Conservation (phyloP, 139 green algal genomes). For the Closterium sp. region DNA sequence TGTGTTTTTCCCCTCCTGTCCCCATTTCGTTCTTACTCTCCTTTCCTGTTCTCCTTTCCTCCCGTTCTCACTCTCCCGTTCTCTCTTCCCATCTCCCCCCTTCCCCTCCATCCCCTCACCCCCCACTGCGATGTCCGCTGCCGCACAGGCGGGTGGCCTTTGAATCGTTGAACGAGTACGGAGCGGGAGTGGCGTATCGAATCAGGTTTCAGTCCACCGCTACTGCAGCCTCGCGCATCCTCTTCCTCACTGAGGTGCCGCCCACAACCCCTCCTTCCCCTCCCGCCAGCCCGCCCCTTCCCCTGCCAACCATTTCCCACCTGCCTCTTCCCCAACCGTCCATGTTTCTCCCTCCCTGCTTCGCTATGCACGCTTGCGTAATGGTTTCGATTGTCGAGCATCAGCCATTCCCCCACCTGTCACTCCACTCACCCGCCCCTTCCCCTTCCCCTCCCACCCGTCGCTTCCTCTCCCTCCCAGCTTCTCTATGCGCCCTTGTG, state of each 20-base stretch:
- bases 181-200: slow-evolving; percentile 20
- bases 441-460: too few relatives aligned
- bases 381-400: too few relatives aligned
- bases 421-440: too few relatives aligned
- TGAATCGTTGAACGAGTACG: slow-evolving; percentile 37
- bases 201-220: slow-evolving; percentile 41
- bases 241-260: slow-evolving; percentile 48
- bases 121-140: not conserved
- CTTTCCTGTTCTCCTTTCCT: not conserved
- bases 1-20: too few relatives aligned
- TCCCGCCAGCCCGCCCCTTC: too few relatives aligned
- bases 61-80: not conserved
- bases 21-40: too few relatives aligned
- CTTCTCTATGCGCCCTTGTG: not conserved
- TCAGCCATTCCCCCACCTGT: too few relatives aligned
- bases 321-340: too few relatives aligned
- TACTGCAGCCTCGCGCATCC: slow-evolving; percentile 14
- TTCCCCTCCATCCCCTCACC: not conserved
- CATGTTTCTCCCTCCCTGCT: too few relatives aligned
- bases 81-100: not conserved
- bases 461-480: not conserved
- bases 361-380: too few relatives aligned
- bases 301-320: too few relatives aligned
- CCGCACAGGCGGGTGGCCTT: slow-evolving; percentile 35
- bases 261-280: too few relatives aligned